Percentiles rank a stretch among this genome's conserved stretches.
phyloP scores from a whole-genome alignment of 257 asterid genomes.

The Rhazya stricta region DNA sequence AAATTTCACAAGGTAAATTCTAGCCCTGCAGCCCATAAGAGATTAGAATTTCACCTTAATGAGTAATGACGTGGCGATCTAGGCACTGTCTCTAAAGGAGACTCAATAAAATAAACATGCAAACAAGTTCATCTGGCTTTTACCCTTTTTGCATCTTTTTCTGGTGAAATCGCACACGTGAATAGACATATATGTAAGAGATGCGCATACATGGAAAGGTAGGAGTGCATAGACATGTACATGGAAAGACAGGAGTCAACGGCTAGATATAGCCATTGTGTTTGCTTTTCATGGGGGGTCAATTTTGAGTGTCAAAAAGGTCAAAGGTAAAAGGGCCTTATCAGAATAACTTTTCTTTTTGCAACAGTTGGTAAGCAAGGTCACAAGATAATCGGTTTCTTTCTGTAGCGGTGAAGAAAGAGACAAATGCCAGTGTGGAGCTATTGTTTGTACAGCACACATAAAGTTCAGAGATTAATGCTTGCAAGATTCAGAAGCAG shows the following conservation, averaged over 20 bases:
- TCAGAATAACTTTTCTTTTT: not conserved
- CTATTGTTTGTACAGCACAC: not conserved
- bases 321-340: not conserved
- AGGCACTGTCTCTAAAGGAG: no score
- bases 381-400: not conserved
- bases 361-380: not conserved
- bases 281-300: no score
- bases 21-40: not conserved
- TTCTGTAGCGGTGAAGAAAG: not conserved
- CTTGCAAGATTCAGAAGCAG: not conserved
- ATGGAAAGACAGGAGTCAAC: not conserved
- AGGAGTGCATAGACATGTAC: not conserved
- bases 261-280: no score
- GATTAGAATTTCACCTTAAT: not conserved
- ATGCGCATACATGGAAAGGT: not conserved
- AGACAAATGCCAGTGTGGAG: not conserved
- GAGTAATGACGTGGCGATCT: no score
- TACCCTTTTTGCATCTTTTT: no score
- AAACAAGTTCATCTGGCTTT: no score
- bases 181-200: no score
- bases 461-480: not conserved
- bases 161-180: not conserved
- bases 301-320: no score
- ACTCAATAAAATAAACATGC: no score
- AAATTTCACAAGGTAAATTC: no score